A percentile compares a stretch with the other conserved stretches of the same genome.
Evolutionary conservation across 768 basidiomycete species (phyloP).

Genomic region (Dacryopinax spathularia): DNA sequence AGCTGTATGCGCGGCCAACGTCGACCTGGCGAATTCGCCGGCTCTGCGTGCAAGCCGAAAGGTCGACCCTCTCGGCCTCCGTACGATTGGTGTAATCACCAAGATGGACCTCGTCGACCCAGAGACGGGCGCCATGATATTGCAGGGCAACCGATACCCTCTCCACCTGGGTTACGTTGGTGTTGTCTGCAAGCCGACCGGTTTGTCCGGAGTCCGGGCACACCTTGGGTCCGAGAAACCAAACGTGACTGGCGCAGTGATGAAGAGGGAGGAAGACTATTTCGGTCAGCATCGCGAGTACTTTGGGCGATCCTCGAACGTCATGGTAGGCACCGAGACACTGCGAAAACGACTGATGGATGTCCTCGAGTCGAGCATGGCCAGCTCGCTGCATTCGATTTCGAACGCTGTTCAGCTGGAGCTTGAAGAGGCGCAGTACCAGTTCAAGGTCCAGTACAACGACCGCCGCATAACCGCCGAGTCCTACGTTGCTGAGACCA

Average conservation of each 20-base stretch:
- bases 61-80: constrained; percentile 85
- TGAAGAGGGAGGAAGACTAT: constrained; percentile 50
- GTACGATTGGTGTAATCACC: constrained; percentile 94
- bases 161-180: constrained; percentile 94
- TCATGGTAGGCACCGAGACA: constrained; percentile 87
- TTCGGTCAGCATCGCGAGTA: constrained; percentile 49
- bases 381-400: constrained; percentile 85
- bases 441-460: constrained; percentile 98
- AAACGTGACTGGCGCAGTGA: constrained; percentile 30
- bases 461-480: constrained; percentile 89
- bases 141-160: constrained; percentile 88
- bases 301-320: constrained; percentile 44
- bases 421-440: constrained; percentile 91
- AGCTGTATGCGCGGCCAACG: constrained; percentile 97
- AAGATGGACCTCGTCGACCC: constrained; percentile 97
- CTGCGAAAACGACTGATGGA: constrained; percentile 87
- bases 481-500: constrained; percentile 93
- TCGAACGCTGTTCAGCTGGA: constrained; percentile 95
- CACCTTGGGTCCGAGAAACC: constrained; percentile 33
- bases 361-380: constrained; percentile 95
- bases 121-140: constrained; percentile 63
- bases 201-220: constrained; percentile 36
- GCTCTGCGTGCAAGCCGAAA: constrained; percentile 84
- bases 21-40: constrained; percentile 95
- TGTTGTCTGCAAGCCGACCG: constrained; percentile 72